Percentiles rank a stretch among this genome's conserved stretches.
Conservation (phyloP, 2,329 filamentous ascomycete species). For the Aspergillus floridensis region DNA sequence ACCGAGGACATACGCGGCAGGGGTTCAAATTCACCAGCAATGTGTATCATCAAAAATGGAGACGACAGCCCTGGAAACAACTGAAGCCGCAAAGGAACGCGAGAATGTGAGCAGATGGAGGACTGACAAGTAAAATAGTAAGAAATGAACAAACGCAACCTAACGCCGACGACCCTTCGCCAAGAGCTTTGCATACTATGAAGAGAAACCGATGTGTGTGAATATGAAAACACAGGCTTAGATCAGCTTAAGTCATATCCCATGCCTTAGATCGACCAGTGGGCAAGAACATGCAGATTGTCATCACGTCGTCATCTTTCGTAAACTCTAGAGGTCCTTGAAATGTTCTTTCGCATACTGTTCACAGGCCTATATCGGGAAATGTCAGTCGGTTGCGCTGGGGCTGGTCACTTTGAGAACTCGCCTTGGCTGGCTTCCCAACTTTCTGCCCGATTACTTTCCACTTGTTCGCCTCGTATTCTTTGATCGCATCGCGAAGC, state of each 20-base stretch:
- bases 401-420: constrained; percentile 6
- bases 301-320: constrained; percentile 37
- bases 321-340: constrained; percentile 41
- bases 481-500: constrained; percentile 90
- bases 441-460: constrained; percentile 96
- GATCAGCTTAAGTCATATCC: constrained; percentile 22
- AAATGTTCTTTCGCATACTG: constrained; percentile 98
- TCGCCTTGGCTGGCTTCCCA: constrained; percentile 91
- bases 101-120: constrained; percentile 10
- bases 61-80: background rate
- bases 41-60: background rate
- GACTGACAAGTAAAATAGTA: constrained; percentile 7
- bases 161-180: constrained; percentile 12
- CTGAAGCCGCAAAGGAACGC: constrained; percentile 2
- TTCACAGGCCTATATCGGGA: constrained; percentile 64
- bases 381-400: constrained; percentile 23
- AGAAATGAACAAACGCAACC: constrained; percentile 1
- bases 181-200: constrained; percentile 10
- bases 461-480: constrained; percentile 99
- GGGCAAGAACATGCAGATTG: constrained; percentile 19
- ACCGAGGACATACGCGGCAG: background rate
- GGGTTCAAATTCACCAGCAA: background rate
- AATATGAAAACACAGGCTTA: constrained; percentile 7
- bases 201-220: constrained; percentile 1
- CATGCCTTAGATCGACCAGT: constrained; percentile 1